Evolutionary conservation across 306 rosid genomes (phyloP).

Genomic region (Sphenostylis stenocarpa): DNA sequence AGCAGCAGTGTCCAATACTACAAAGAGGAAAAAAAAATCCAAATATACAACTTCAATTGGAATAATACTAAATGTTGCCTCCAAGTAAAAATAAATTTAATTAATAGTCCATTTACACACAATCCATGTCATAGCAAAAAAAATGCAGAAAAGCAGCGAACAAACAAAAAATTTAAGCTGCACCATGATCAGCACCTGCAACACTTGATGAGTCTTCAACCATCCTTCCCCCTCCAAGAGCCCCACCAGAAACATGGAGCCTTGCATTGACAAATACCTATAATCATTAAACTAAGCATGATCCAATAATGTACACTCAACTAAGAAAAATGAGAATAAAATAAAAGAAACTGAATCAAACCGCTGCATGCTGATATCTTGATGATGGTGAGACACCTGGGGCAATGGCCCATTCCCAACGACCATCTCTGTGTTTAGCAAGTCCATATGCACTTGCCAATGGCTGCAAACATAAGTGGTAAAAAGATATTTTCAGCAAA

Average conservation of each 20-base stretch:
- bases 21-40: conserved; percentile 26
- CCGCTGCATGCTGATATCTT: conserved; percentile 99
- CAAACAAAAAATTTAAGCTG: conserved; percentile 23
- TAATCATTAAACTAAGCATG: conserved; percentile 41
- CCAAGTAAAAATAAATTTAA: conserved; percentile 11
- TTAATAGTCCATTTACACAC: background rate
- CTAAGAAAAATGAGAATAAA: conserved; percentile 17
- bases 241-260: conserved; percentile 99
- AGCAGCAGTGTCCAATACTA: conserved; percentile 99
- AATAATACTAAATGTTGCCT: conserved; percentile 6
- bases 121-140: background rate
- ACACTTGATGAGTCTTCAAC: conserved; percentile 98
- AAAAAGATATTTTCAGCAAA: conserved; percentile 16
- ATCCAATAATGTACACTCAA: conserved; percentile 32
- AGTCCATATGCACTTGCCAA: conserved; percentile 98
- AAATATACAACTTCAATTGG: conserved; percentile 22
- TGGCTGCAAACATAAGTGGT: conserved; percentile 61
- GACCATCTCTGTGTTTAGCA: conserved; percentile 99
- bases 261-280: conserved; percentile 99
- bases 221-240: conserved; percentile 99
- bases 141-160: background rate
- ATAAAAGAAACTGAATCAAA: conserved; percentile 49
- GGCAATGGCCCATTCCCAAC: conserved; percentile 99
- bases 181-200: conserved; percentile 68
- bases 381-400: conserved; percentile 99